Evolutionary conservation across 257 asterid species (phyloP), one percentile per base, ranked within the genome.

Genomic region (Verbena officinalis): DNA sequence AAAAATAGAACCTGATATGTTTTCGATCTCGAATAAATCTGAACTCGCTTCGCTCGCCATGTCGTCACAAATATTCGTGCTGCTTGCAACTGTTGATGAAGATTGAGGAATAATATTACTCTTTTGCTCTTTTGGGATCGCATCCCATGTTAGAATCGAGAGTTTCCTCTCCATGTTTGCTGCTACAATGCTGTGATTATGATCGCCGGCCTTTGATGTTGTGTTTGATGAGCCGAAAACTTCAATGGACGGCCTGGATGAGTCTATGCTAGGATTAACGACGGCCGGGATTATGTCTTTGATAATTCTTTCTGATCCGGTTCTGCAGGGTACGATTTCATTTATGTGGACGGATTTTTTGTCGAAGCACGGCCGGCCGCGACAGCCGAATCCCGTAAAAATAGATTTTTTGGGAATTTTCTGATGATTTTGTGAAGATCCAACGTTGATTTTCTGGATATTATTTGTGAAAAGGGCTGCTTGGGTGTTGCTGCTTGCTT

Each of bases 81-180:
- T 67, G 71, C 59, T 76, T 4, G 75, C 72, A 55, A 6, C 3
- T 4, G 59, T 74, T 0, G 86, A n/a, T n/a, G n/a, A n/a, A 61
- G 23, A 80, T 69, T 24, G 79, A 68, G n/a, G n/a, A n/a, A n/a
- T n/a, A 11, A 43, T 71, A 12, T 44, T 62, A 24, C 70, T 58
- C 33, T 36, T 36, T 36, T 36, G 40, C 11, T 69, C 71, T 39
- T 72, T 86, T 2, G 93, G 89, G 30, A 91, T 82, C 0, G 97
- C 97, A n/a, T 88, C 97, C 97, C 97, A 88, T 9, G 94, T 79
- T 52, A 91, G 64, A 82, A 86, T 78, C n/a, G 96, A 86, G 8
- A 91, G 85, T 49, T 86, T 88, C 66, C 88, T 77, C 70, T 83
- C 95, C 70, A 88, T 69, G 65, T 82, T 86, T 16, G 71, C 54